A percentile compares a stretch with the other conserved stretches of the same genome.
Conservation (phyloP, 148 eudicot species). For the Spergularia bocconei region DNA sequence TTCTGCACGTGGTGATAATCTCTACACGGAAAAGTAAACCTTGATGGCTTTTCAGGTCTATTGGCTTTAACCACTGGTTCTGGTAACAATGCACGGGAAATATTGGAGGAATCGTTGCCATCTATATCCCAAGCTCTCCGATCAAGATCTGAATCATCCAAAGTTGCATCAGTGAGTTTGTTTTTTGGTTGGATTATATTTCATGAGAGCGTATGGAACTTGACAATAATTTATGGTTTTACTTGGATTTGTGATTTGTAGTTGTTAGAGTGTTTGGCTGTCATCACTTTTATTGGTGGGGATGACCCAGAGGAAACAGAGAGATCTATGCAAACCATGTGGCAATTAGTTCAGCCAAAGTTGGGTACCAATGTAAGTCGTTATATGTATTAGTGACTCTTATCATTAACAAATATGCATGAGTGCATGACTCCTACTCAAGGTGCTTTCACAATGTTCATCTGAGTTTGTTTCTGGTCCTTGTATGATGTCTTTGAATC, state of each 20-base stretch:
- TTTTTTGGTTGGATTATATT: not conserved
- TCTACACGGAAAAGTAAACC: not conserved
- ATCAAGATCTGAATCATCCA: constrained; percentile 60
- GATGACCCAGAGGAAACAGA: constrained; percentile 75
- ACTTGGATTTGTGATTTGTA: constrained; percentile 26
- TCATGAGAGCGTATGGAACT: not conserved
- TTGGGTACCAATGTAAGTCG: constrained; percentile 70
- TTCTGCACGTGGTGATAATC: not conserved
- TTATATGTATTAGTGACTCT: not conserved
- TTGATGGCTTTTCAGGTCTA: constrained; percentile 45
- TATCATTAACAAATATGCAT: too few species aligned
- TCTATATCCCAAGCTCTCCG: constrained; percentile 74
- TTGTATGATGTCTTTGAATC: not conserved
- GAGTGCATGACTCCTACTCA: not conserved
- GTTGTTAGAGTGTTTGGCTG: constrained; percentile 83
- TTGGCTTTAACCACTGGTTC: constrained; percentile 77
- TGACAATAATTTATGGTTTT: not conserved
- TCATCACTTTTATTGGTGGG: constrained; percentile 77
- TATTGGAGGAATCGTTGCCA: constrained; percentile 61
- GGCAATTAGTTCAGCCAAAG: constrained; percentile 92
- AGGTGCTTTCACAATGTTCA: not conserved
- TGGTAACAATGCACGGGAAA: constrained; percentile 74
- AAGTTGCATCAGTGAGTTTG: constrained; percentile 57
- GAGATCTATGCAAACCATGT: constrained; percentile 79
- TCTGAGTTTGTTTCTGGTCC: not conserved